Base-by-base conservation (phyloP, 2,329 filamentous ascomycete genomes). In the Elsinoe australis region DNA sequence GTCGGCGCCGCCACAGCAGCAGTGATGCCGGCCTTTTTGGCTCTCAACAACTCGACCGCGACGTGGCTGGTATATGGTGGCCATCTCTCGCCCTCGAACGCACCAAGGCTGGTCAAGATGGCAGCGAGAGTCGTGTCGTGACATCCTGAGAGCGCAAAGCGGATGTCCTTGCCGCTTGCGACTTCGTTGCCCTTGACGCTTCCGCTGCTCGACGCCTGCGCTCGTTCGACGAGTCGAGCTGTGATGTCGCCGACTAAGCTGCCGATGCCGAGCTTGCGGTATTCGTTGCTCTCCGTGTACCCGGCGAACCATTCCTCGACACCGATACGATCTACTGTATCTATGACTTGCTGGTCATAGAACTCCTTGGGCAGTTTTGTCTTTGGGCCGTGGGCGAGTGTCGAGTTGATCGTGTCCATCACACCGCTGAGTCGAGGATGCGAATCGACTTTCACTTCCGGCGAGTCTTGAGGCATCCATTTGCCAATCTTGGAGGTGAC, bases 291-390 rank as follows among this genome's bases (percentile, higher is more conserved):
- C 66, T 95, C 89, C 50, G 75, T 75, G 64, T 94, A 96, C 2
- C 92, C 90, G 15, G 78, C 71, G 64, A 84, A 96, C 92, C 92
- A 96, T 67, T 96, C 92, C 59, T 98, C 89, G 0, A 89, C 81
- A 21, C 77, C 80, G 51, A 95, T 80, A 28, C 73, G 72, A 50
- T 85, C 79, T 50, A 92, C 78, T 52, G 88, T 83, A 3, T 73
- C 72, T 42, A 79, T 74, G 3, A 76, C 79, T 59, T 82, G 83
- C 14, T 74, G 62, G 60, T 95, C 87, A 66, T 96, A 96, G 65
- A 98, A 96, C 53, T 88, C 85, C 7, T 74, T 71, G 0, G 92
- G 92, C 2, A 96, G 74, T 36, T 75, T 80, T 0, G 89, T 95
- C 8, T 77, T 76, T 0, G 84, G 78, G 0, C 86, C 87, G 62